Conservation (phyloP, 1,284 basidiomycete genomes). For the Ceratobasidium sp. region DNA sequence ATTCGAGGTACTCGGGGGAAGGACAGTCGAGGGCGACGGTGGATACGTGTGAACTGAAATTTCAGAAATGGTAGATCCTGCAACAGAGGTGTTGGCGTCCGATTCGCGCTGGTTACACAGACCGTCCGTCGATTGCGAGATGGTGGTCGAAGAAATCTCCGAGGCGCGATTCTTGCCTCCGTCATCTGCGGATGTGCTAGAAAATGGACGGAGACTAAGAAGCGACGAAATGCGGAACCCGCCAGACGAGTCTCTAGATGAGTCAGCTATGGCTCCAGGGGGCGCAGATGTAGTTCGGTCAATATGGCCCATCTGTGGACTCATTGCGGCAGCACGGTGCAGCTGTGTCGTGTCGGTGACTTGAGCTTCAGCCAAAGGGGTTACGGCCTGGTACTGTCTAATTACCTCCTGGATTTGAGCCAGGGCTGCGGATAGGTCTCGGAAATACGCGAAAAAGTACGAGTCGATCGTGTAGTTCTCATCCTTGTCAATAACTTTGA, state of each 20-base stretch:
- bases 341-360: constrained; percentile 70
- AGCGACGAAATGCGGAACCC: constrained; percentile 34
- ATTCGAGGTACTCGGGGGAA: constrained; percentile 47
- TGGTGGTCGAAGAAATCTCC: not conserved
- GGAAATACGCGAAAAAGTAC: constrained; percentile 94
- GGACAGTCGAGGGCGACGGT: constrained; percentile 62
- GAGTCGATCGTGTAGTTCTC: constrained; percentile 81
- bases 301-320: constrained; percentile 11
- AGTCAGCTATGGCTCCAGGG: not conserved
- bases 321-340: not conserved
- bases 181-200: not conserved
- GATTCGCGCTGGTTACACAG: not conserved
- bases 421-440: constrained; percentile 75
- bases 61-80: constrained; percentile 17
- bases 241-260: constrained; percentile 6
- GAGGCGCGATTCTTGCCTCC: not conserved
- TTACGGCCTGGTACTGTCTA: not conserved
- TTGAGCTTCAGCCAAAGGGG: constrained; percentile 8
- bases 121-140: not conserved
- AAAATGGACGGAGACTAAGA: constrained; percentile 30
- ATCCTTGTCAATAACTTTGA: constrained; percentile 87
- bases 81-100: not conserved
- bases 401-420: constrained; percentile 81
- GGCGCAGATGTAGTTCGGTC: constrained; percentile 30
- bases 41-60: constrained; percentile 71